Evolutionary conservation across 1,139 yeast genomes (phyloP).

Genomic region (Kodamaea sp.): DNA sequence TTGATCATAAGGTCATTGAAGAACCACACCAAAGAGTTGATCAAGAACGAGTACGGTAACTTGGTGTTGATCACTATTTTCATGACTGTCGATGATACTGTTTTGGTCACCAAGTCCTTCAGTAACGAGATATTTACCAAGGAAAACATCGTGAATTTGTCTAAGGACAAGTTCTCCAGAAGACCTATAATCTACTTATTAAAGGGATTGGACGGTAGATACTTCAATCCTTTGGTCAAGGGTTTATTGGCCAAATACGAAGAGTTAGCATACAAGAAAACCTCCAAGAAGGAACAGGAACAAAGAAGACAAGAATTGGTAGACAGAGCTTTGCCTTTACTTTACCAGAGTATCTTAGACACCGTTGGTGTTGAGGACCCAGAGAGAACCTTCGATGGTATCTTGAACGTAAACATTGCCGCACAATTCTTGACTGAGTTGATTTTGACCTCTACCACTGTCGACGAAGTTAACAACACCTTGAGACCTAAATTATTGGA

Average conservation of each 20-base stretch:
- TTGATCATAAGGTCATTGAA: slow-evolving; percentile 68
- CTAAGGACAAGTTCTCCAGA: slow-evolving; percentile 77
- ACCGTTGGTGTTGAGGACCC: slow-evolving; percentile 32
- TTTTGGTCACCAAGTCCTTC: slow-evolving; percentile 73
- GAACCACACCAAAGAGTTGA: slow-evolving; percentile 70
- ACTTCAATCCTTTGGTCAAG: slow-evolving; percentile 71
- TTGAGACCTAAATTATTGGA: slow-evolving; percentile 56
- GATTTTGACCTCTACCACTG: slow-evolving; percentile 54
- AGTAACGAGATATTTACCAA: slow-evolving; percentile 55
- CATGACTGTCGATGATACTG: slow-evolving; percentile 93
- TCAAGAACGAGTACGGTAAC: slow-evolving; percentile 86
- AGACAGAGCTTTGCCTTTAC: slow-evolving; percentile 63
- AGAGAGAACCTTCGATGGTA: slow-evolving; percentile 27
- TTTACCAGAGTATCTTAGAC: slow-evolving; percentile 57
- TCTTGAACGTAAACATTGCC: slow-evolving; percentile 73
- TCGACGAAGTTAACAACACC: slow-evolving; percentile 43
- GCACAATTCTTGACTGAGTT: slow-evolving; percentile 82
- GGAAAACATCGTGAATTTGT: slow-evolving; percentile 57
- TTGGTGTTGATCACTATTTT: slow-evolving; percentile 75
- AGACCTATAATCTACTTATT: slow-evolving; percentile 84
- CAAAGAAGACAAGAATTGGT: slow-evolving; percentile 73
- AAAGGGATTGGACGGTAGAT: slow-evolving; percentile 78
- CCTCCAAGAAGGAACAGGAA: slow-evolving; percentile 84
- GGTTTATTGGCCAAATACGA: slow-evolving; percentile 62
- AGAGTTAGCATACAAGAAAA: slow-evolving; percentile 61